A percentile compares a stretch with the other conserved stretches of the same genome.
Conservation (phyloP, 352 stramenopile genomes). For the Phytophthora macrochlamydospora region DNA sequence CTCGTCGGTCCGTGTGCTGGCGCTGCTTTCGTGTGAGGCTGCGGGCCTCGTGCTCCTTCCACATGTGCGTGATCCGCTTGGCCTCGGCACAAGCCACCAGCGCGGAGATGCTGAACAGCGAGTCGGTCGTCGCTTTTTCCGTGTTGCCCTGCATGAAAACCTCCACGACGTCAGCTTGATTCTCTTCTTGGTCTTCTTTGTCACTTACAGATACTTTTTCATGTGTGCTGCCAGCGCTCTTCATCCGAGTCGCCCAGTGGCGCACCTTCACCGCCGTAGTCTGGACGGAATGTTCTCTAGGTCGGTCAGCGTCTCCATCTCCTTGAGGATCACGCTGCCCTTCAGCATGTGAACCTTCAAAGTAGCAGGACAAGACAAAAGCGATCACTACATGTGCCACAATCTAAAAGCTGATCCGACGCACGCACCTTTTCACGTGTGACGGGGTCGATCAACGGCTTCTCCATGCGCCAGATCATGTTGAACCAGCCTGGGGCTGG, state of each 20-base stretch:
- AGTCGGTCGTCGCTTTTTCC: constrained; percentile 34
- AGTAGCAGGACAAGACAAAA: constrained; percentile 8
- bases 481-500: constrained; percentile 94
- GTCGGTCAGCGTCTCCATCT: constrained; percentile 76
- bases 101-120: constrained; percentile 38
- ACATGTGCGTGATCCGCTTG: constrained; percentile 54
- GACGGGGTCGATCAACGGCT: constrained; percentile 92
- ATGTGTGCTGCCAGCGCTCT: constrained; percentile 74
- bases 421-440: constrained; percentile 92
- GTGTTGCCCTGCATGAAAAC: constrained; percentile 55
- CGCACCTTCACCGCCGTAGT: constrained; percentile 67
- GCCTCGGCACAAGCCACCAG: constrained; percentile 50
- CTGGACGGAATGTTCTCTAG: constrained; percentile 68
- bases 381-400: not conserved
- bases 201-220: constrained; percentile 61
- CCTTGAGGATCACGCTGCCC: constrained; percentile 72
- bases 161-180: constrained; percentile 33
- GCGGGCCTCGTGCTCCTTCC: constrained; percentile 14
- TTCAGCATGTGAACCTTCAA: constrained; percentile 81
- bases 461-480: constrained; percentile 93
- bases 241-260: constrained; percentile 72
- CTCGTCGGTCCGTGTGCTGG: constrained; percentile 15
- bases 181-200: not conserved
- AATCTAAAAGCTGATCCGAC: not conserved
- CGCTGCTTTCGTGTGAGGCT: constrained; percentile 11